phyloP scores from a whole-genome alignment of 192 early-diverging fungal genomes.

The Linnemannia exigua region DNA sequence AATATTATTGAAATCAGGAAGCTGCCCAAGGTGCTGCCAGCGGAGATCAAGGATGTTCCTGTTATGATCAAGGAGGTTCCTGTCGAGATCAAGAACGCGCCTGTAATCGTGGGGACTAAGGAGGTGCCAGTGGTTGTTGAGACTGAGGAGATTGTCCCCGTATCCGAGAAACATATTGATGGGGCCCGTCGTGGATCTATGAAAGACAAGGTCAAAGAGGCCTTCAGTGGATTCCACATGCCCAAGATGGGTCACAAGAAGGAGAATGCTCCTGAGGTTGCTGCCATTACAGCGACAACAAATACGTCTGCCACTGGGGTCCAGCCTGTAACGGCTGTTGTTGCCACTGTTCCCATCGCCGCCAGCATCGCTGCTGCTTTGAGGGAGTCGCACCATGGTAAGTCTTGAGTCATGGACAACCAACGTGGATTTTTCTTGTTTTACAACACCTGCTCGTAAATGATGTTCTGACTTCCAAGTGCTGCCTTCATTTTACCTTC shows the following conservation, averaged over 20 bases:
- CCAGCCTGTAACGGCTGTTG: neutral
- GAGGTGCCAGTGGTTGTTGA: neutral
- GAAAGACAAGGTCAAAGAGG: slow-evolving; percentile 7
- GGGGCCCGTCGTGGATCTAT: neutral
- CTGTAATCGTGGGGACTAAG: neutral
- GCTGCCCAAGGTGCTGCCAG: neutral
- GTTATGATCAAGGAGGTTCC: too few species aligned
- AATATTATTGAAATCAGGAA: neutral
- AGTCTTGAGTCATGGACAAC: neutral
- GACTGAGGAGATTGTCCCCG: neutral
- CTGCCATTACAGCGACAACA: neutral
- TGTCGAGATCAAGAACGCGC: neutral
- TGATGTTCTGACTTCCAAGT: neutral
- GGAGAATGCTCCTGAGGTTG: neutral
- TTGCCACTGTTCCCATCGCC: neutral
- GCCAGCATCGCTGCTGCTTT: neutral
- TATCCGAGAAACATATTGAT: neutral
- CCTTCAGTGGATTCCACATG: slow-evolving; percentile 5
- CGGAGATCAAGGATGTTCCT: neutral
- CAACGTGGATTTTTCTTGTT: neutral
- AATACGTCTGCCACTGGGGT: neutral
- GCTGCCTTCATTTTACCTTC: neutral
- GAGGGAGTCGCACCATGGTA: neutral
- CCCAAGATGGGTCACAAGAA: slow-evolving; percentile 2
- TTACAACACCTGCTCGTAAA: neutral